phyloP scores from a whole-genome alignment of 1,284 basidiomycete genomes.

The Puccinia horiana region DNA sequence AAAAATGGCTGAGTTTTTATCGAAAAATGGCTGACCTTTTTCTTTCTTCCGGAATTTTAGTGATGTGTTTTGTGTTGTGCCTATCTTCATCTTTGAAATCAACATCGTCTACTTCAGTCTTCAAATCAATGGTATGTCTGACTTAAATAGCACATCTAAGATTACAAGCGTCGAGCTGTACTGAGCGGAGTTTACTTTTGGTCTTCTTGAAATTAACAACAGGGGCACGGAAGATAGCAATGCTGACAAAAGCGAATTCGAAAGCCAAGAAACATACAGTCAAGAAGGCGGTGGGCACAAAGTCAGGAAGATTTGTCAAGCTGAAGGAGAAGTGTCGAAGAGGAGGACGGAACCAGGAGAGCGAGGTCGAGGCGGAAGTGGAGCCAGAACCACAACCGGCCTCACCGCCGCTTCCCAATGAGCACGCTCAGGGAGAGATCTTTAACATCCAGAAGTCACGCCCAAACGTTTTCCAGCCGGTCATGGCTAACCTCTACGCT shows the following conservation, averaged over 20 bases:
- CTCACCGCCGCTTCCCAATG: constrained; percentile 23
- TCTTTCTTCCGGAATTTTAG: neutral
- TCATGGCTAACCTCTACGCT: constrained; percentile 38
- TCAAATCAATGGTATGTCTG: constrained; percentile 40
- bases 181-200: neutral
- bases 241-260: constrained; percentile 22
- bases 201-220: neutral
- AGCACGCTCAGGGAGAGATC: constrained; percentile 14
- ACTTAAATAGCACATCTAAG: neutral
- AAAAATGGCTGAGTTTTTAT: neutral
- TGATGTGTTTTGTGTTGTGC: constrained; percentile 39
- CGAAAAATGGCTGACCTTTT: neutral
- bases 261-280: constrained; percentile 26
- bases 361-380: neutral
- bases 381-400: constrained; percentile 22
- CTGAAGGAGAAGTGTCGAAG: neutral
- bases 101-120: constrained; percentile 45
- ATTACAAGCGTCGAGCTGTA: neutral
- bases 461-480: constrained; percentile 41
- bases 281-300: neutral
- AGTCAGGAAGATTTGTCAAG: constrained; percentile 1
- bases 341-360: neutral
- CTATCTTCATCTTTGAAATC: constrained; percentile 44
- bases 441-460: constrained; percentile 45
- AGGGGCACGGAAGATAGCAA: constrained; percentile 39